Evolutionary conservation across 768 basidiomycete species (phyloP).

Genomic region (Tremella fuciformis): DNA sequence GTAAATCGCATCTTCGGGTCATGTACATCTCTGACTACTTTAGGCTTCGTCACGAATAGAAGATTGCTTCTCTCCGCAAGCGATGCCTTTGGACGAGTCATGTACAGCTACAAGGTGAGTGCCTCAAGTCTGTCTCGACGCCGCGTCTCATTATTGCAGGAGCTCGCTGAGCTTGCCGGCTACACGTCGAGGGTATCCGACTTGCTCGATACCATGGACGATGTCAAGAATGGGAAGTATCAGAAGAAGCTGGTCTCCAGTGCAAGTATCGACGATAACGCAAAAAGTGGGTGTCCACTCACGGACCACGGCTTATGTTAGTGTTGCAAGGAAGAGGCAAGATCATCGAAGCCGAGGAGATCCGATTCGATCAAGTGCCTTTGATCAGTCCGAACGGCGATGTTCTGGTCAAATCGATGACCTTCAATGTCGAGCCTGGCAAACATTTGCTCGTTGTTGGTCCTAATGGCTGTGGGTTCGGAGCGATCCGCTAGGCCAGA

Average conservation of each 20-base stretch:
- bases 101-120: constrained; percentile 85
- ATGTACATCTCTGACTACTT: constrained; percentile 3
- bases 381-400: constrained; percentile 97
- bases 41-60: constrained; percentile 95
- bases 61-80: constrained; percentile 76
- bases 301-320: constrained; percentile 44
- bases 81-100: constrained; percentile 90
- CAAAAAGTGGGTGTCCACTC: constrained; percentile 60
- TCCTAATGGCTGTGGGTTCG: constrained; percentile 66
- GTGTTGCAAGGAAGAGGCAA: constrained; percentile 76
- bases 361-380: constrained; percentile 87
- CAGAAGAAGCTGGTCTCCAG: constrained; percentile 82
- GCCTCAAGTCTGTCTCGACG: background rate
- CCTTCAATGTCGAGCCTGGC: constrained; percentile 87
- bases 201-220: constrained; percentile 84
- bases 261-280: constrained; percentile 69
- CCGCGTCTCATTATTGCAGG: constrained; percentile 49
- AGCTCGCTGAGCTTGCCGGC: constrained; percentile 89
- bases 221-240: constrained; percentile 76
- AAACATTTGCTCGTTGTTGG: constrained; percentile 91
- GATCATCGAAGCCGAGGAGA: constrained; percentile 73
- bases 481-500: background rate
- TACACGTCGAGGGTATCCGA: constrained; percentile 88
- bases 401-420: constrained; percentile 75
- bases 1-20: constrained; percentile 51